phyloP scores from a whole-genome alignment of 2,329 filamentous ascomycete species.

The Fusarium mexicanum region DNA sequence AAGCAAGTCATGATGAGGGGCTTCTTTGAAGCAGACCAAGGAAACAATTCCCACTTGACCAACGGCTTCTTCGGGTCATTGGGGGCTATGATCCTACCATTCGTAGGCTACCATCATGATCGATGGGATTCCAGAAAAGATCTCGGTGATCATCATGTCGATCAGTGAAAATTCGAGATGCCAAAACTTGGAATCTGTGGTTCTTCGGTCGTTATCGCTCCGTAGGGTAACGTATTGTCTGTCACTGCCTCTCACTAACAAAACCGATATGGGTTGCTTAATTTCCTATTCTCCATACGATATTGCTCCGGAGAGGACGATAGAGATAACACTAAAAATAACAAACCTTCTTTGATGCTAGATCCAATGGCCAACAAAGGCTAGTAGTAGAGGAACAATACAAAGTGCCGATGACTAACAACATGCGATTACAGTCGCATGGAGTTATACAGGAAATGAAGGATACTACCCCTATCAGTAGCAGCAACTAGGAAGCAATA shows the following conservation, averaged over 20 bases:
- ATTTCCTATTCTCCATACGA: conserved; percentile 7
- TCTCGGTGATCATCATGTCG: conserved; percentile 1
- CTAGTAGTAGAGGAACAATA: neutral
- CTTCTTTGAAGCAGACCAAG: neutral
- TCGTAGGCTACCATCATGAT: neutral
- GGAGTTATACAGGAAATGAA: conserved; percentile 9
- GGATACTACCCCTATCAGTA: neutral
- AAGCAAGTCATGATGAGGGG: neutral
- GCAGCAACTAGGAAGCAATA: neutral
- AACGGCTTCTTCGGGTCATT: neutral
- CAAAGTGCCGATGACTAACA: neutral
- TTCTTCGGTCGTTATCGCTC: neutral
- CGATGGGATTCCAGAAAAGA: conserved; percentile 14
- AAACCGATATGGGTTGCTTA: neutral
- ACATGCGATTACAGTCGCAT: conserved; percentile 1
- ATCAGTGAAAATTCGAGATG: neutral
- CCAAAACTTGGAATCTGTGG: conserved; percentile 2
- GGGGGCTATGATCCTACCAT: neutral
- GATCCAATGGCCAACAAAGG: neutral
- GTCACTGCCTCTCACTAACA: neutral
- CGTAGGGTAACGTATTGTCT: neutral
- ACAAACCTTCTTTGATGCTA: neutral
- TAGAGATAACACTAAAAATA: conserved; percentile 19
- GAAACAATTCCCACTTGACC: neutral
- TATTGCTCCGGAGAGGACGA: neutral